Evolutionary conservation across 176 grass and related monocot species (phyloP), one percentile per base, ranked within the genome.

Genomic region (Carex cristatella): DNA sequence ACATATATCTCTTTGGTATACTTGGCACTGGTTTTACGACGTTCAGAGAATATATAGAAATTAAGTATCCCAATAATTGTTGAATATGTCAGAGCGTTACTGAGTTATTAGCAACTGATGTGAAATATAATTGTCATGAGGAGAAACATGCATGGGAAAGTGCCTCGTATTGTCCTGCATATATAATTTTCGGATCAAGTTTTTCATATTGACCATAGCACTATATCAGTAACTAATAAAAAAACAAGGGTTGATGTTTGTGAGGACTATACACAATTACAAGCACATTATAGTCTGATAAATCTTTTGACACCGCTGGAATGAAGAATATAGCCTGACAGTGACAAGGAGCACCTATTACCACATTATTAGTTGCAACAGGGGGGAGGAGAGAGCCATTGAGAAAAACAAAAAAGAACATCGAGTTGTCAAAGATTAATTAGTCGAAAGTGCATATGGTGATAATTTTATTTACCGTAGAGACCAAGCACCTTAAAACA

Each of bases 401-500:
- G 4, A 81, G 37, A 23, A 28, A 66, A 65, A 15, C 60, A 49
- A 27, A 8, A 66, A 68, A 54, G 33, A 65, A 8, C 42, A 82
- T 64, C 23, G 4, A 51, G 51, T 28, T 55, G 64, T 0, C 32
- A 38, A 81, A 81, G 78, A 13, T 48, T 18, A 44, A 13, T 48
- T 18, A 44, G 4, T 12, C 10, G 0, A 68, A 83, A 83, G 80
- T 68, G 5, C 37, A 40, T 57, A 56, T 57, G 13, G 23, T 54
- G 64, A 68, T 82, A 23, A 30, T 83, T 31, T 64, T 42, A 12
- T 81, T 59, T 80, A 81, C 14, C n/a, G 6, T 42, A 69, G 19
- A 55, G 61, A 66, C 23, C 68, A 54, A 83, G 42, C 81, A 54
- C 61, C 81, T 66, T 83, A 83, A 69, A 54, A 35, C 19, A 69